Evolutionary conservation across 1,139 yeast genomes (phyloP), one percentile per base, ranked within the genome.

Genomic region (Pichia sp.): DNA sequence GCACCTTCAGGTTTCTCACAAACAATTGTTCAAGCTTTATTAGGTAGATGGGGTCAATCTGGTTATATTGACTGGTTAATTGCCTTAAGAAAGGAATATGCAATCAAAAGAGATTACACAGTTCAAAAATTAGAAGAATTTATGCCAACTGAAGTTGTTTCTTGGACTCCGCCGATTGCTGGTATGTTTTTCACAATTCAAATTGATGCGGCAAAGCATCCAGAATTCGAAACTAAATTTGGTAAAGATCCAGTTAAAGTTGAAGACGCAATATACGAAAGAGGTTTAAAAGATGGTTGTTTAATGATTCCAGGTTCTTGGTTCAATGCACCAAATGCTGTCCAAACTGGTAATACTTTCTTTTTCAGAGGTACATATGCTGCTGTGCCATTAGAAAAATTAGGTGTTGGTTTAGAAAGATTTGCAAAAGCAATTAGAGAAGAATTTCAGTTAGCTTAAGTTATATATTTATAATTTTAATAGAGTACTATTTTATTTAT

Each of bases 351-450:
- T 25, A 70, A 65, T 22, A 44, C 68, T 68, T 57, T 86, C 59
- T 86, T 82, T 72, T 88, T 85, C 73, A 81, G 97, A 70, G 96
- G 96, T 45, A 88, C 96, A 23, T 89, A 84, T 61, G 95, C 95
- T 39, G 86, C 95, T 41, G 94, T 84, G 42, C 80, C 87, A 27
- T 73, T 77, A 52, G 87, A 79, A 49, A 67, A 73, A 51, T 73
- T 85, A 62, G 76, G 65, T 39, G 57, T 59, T 36, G 95, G 92
- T 39, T 67, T 86, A 54, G 73, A 77, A 62, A 75, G 80, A 59
- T 82, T 84, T 58, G 89, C 86, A 47, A 69, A 71, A 53, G 84
- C 85, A 23, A 57, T 78, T 42, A 61, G 58, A 40, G 59, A 54
- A 32, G 72, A 68, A 54, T 71, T 67, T 47, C 36, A 32, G 18